Evolutionary conservation across 352 stramenopile species (phyloP).

Genomic region (Phytophthora sansomeana): DNA sequence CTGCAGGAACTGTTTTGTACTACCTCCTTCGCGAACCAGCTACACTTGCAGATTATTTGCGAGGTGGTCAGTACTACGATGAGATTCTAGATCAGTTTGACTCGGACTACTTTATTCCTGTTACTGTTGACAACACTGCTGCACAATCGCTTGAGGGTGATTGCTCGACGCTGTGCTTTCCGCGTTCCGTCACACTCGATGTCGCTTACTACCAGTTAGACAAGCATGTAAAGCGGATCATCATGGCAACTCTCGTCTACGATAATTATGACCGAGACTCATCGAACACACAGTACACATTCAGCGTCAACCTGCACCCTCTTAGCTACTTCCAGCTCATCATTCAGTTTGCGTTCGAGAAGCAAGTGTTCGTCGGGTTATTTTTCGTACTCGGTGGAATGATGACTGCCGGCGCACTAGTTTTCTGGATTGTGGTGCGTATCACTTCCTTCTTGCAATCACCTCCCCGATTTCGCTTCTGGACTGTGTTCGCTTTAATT

Average conservation of each 20-base stretch:
- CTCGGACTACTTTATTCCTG: constrained; percentile 95
- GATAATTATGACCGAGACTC: constrained; percentile 95
- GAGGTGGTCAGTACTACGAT: constrained; percentile 76
- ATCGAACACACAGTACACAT: constrained; percentile 87
- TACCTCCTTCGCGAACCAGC: constrained; percentile 93
- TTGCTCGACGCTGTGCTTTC: constrained; percentile 94
- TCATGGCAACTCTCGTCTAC: constrained; percentile 89
- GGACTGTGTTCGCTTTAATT: constrained; percentile 92
- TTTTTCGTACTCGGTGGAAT: constrained; percentile 93
- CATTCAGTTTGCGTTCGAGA: constrained; percentile 96
- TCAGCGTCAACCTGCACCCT: constrained; percentile 92
- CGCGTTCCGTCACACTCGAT: constrained; percentile 92
- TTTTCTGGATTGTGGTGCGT: constrained; percentile 93
- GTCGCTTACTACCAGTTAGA: constrained; percentile 96
- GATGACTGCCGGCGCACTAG: constrained; percentile 79
- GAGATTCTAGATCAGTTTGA: constrained; percentile 58
- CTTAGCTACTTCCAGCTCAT: constrained; percentile 97
- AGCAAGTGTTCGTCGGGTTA: constrained; percentile 93
- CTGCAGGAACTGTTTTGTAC: constrained; percentile 89
- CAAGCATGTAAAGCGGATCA: constrained; percentile 92
- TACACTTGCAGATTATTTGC: constrained; percentile 90
- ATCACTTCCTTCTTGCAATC: constrained; percentile 92
- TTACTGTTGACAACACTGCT: constrained; percentile 91
- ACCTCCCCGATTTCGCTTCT: constrained; percentile 93
- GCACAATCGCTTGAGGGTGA: constrained; percentile 80